Evolutionary conservation across 352 stramenopile species (phyloP).

Genomic region (Peronospora belbahrii): DNA sequence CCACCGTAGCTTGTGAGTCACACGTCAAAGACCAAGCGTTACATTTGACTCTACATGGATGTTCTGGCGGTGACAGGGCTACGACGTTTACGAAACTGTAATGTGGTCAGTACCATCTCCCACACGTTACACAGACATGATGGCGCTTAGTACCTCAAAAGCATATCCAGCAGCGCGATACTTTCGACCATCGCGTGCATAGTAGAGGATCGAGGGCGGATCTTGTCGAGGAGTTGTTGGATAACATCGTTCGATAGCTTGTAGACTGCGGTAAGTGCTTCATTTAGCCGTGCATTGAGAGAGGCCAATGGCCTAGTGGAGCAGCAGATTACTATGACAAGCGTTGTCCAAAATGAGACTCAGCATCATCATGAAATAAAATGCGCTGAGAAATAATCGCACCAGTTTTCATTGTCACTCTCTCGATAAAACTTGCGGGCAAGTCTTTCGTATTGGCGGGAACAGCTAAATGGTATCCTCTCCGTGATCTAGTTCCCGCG

Average conservation of each 20-base stretch:
- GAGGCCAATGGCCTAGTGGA: slow-evolving; percentile 84
- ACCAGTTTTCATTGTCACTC: slow-evolving; percentile 60
- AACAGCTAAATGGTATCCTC: slow-evolving; percentile 69
- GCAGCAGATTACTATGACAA: slow-evolving; percentile 61
- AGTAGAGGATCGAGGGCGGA: slow-evolving; percentile 55
- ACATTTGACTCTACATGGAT: slow-evolving; percentile 39
- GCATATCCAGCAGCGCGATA: slow-evolving; percentile 88
- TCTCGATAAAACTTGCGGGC: slow-evolving; percentile 54
- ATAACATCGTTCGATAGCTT: slow-evolving; percentile 85
- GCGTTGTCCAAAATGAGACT: slow-evolving; percentile 8
- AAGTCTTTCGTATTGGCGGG: slow-evolving; percentile 49
- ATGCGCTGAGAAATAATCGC: not conserved
- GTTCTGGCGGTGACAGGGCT: slow-evolving; percentile 56
- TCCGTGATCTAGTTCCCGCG: slow-evolving; percentile 26
- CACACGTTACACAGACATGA: not conserved
- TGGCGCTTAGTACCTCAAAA: slow-evolving; percentile 53
- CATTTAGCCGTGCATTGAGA: slow-evolving; percentile 73
- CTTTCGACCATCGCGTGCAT: slow-evolving; percentile 87
- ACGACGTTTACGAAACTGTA: slow-evolving; percentile 85
- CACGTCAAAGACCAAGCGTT: not conserved
- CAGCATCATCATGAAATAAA: not conserved
- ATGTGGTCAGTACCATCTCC: not conserved
- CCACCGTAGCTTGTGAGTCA: not conserved
- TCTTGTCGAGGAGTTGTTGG: slow-evolving; percentile 72
- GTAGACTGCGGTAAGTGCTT: slow-evolving; percentile 81